These are phyloP conservation scores for Penicillium vulpinum DNA, from an alignment of 2,329 filamentous ascomycete genomes.

Conservation along the genomic window DNA sequence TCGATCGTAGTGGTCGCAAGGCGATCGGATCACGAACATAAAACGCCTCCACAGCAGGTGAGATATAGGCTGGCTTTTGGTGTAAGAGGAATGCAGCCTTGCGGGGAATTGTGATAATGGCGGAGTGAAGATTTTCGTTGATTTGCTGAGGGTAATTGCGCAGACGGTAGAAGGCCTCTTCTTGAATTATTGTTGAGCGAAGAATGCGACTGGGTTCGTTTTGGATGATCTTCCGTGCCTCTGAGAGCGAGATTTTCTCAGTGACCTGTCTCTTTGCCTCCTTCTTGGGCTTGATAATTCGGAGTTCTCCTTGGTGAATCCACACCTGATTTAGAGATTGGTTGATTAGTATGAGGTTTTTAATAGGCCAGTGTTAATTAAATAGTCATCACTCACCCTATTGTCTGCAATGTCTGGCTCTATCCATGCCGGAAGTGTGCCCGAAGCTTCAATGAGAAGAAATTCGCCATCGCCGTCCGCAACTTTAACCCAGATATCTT, in stretches of 20 bases:
- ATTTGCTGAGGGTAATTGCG: constrained; percentile 81
- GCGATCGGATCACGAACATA: constrained; percentile 83
- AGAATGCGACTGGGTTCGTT: constrained; percentile 60
- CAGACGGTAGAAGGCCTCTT: constrained; percentile 87
- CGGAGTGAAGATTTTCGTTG: constrained; percentile 70
- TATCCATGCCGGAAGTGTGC: constrained; percentile 82
- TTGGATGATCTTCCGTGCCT: constrained; percentile 64
- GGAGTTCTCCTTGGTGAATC: constrained; percentile 75
- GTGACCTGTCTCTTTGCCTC: constrained; percentile 43
- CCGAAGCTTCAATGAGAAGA: constrained; percentile 88
- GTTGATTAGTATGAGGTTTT: not conserved
- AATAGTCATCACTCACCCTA: constrained; percentile 50
- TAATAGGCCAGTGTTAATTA: not conserved
- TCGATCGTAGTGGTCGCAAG: constrained; percentile 65
- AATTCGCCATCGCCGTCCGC: constrained; percentile 93
- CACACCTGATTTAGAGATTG: constrained; percentile 59
- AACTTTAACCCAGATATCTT: constrained; percentile 76
- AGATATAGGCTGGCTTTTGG: constrained; percentile 70
- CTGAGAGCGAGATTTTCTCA: constrained; percentile 59
- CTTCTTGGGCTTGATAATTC: constrained; percentile 64
- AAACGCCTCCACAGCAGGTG: constrained; percentile 84
- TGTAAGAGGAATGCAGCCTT: constrained; percentile 80
- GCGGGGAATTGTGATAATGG: constrained; percentile 72
- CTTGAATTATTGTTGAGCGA: constrained; percentile 72
- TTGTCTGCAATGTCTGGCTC: constrained; percentile 87